Base-by-base conservation (phyloP, 306 rosid genomes). In the Dryas alaskensis region DNA sequence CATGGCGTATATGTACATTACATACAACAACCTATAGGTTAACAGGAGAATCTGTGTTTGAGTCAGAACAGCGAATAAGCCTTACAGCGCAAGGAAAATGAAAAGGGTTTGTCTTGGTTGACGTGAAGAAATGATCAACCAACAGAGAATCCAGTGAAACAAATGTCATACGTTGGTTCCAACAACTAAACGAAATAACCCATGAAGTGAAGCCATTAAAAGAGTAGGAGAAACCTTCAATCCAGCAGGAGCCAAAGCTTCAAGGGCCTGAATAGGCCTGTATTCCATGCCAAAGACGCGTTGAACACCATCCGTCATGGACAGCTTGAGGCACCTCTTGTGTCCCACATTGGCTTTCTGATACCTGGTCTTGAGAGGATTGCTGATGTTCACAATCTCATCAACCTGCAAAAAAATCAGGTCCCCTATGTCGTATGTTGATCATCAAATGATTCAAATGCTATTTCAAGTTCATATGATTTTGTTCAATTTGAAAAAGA, bases 261-360 rank as follows among this genome's bases (percentile, higher is more conserved):
- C 88, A 72, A 94, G 98, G 54, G 84, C 85, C 70, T 81, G 71
- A 81, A 91, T 89, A 39, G 98, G 89, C 82, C 98, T 81, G 81
- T 94, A 94, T 81, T 94, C 98, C 97, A 94, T 86, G 69, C 87
- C 98, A 72, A 85, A 84, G 11, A 91, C 88, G 31, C 90, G 89
- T 72, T 91, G 98, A 73, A 86, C 70, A 16, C 98, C 97, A 65
- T 94, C 98, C 0, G 97, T 94, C 90, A 94, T 83, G 2, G 97
- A 94, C 77, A 94, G 64, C 78, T 94, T 94, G 27, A 94, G 87
- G 75, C 96, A 89, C 84, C 97, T 85, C 80, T 94, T 91, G 73
- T 76, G 59, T 27, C 88, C 86, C 2, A 89, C 83, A 60, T 89
- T 73, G 42, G 98, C 88, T 72, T 81, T 73, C 69, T 89, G 85